Percentiles rank a stretch among this genome's conserved stretches.
Evolutionary conservation across 345 rosid species (phyloP).

Genomic region (Dovyalis caffra): DNA sequence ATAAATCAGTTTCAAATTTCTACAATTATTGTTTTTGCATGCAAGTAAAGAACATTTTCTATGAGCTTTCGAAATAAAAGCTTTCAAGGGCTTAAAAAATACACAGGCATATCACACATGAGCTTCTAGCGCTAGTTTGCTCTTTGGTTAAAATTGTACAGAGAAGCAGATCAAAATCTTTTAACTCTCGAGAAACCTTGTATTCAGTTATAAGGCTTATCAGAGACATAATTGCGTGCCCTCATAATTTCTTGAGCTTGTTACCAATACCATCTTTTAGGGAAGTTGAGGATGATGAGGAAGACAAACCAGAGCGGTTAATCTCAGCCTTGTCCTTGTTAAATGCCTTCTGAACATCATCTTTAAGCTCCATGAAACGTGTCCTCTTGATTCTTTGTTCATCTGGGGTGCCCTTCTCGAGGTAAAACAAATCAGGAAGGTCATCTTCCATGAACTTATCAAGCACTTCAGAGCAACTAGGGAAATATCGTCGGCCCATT

Average conservation of each 20-base stretch:
- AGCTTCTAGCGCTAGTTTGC: not conserved
- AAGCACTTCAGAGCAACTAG: constrained; percentile 76
- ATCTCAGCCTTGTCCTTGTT: constrained; percentile 75
- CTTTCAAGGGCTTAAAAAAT: not conserved
- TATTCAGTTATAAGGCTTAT: not conserved
- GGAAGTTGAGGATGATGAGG: constrained; percentile 63
- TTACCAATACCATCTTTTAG: constrained; percentile 27
- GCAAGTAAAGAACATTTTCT: not conserved
- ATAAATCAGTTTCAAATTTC: not conserved
- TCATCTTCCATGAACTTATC: constrained; percentile 98
- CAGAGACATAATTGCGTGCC: constrained; percentile 2
- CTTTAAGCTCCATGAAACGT: constrained; percentile 80
- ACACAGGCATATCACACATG: not conserved
- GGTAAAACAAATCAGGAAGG: constrained; percentile 73
- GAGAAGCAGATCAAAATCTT: constrained; percentile 11
- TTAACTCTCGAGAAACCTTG: not conserved
- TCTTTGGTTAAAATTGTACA: constrained; percentile 12
- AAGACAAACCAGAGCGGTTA: constrained; percentile 49
- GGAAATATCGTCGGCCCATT: constrained; percentile 81
- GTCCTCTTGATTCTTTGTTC: constrained; percentile 65
- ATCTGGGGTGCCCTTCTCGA: constrained; percentile 56
- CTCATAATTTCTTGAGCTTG: constrained; percentile 37
- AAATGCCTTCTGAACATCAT: constrained; percentile 77
- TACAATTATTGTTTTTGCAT: not conserved
- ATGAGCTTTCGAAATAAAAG: not conserved